phyloP scores from a whole-genome alignment of 2,329 filamentous ascomycete genomes.

The Fusarium brachygibbosum region DNA sequence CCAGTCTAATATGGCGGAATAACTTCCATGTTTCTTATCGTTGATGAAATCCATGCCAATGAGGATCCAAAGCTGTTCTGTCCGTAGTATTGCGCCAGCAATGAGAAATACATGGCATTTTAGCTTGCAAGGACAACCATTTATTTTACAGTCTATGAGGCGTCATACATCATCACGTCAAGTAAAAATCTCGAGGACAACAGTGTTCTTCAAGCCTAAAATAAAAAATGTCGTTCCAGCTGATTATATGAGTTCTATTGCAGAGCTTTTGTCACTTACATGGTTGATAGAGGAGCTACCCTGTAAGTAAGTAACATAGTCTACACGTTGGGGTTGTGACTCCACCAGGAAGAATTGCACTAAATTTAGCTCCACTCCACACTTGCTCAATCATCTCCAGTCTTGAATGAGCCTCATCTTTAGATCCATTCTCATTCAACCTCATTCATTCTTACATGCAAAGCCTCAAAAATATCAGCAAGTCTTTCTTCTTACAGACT shows the following conservation, averaged over 20 bases:
- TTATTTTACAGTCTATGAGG: neutral
- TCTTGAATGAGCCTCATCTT: constrained; percentile 18
- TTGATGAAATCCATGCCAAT: too few relatives aligned
- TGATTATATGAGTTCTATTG: too few relatives aligned
- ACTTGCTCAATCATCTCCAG: constrained; percentile 2
- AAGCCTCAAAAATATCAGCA: constrained; percentile 16
- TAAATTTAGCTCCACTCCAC: constrained; percentile 16
- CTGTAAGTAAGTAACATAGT: too few relatives aligned
- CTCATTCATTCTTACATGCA: constrained; percentile 25
- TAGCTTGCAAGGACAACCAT: neutral
- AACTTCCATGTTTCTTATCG: too few relatives aligned
- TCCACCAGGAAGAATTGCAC: neutral
- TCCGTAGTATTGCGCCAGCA: too few relatives aligned
- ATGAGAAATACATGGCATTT: neutral
- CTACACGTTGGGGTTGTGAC: constrained; percentile 13
- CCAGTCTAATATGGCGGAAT: too few relatives aligned
- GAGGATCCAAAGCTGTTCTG: too few relatives aligned
- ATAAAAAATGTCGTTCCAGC: neutral
- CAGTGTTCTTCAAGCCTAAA: neutral
- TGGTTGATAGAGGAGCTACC: too few relatives aligned
- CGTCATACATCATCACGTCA: neutral
- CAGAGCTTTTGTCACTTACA: neutral
- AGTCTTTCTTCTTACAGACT: constrained; percentile 15
- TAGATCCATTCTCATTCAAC: constrained; percentile 7
- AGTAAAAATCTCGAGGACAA: neutral